A percentile compares a stretch with the other conserved stretches of the same genome.
Evolutionary conservation across 768 basidiomycete species (phyloP).

Genomic region (Mycena chlorophos): DNA sequence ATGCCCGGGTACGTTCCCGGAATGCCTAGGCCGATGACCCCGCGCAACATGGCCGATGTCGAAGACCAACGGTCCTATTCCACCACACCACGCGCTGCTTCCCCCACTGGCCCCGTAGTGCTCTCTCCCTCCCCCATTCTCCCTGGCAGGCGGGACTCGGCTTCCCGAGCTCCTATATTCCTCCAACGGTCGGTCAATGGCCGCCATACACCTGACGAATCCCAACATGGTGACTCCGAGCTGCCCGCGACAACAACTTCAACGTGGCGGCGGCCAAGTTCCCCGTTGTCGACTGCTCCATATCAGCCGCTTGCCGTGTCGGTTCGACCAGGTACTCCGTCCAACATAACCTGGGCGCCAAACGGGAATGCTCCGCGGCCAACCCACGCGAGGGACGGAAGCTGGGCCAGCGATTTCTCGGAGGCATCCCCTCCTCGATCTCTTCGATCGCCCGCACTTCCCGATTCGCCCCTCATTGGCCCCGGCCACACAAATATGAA

Average conservation of each 20-base stretch:
- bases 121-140: conserved; percentile 36
- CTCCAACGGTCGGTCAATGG: conserved; percentile 64
- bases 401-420: conserved; percentile 49
- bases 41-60: conserved; percentile 66
- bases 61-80: conserved; percentile 74
- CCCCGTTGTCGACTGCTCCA: conserved; percentile 61
- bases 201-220: conserved; percentile 61
- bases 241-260: conserved; percentile 38
- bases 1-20: conserved; percentile 86
- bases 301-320: conserved; percentile 63
- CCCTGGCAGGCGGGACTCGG: conserved; percentile 55
- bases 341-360: conserved; percentile 72
- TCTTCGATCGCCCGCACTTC: conserved; percentile 54
- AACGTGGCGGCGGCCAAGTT: conserved; percentile 65
- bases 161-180: conserved; percentile 53
- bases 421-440: conserved; percentile 46
- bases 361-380: conserved; percentile 30
- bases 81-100: conserved; percentile 78
- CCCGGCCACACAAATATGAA: conserved; percentile 32
- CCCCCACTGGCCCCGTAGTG: conserved; percentile 48
- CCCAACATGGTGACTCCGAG: conserved; percentile 34
- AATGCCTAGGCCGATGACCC: conserved; percentile 90
- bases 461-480: conserved; percentile 59
- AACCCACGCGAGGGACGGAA: conserved; percentile 58
- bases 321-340: conserved; percentile 68